phyloP scores from a whole-genome alignment of 768 basidiomycete species.

The Auricularia auricula-judae region DNA sequence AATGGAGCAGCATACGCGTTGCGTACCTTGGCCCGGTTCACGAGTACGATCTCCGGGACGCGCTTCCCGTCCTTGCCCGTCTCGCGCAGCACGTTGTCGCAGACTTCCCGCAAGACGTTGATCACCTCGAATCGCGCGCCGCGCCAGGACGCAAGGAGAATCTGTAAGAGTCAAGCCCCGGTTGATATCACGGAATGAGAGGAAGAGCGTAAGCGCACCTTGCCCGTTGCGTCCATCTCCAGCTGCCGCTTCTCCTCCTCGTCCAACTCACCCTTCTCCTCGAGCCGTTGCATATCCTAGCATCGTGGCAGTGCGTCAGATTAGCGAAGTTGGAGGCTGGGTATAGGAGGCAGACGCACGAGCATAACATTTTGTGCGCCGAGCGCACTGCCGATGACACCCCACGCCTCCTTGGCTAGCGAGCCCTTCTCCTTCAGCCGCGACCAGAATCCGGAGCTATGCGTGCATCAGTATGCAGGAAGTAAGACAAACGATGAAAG shows the following conservation, averaged over 20 bases:
- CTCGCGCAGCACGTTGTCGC: slow-evolving; percentile 80
- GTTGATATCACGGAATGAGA: neutral
- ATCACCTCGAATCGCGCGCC: slow-evolving; percentile 93
- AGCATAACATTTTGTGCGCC: slow-evolving; percentile 7
- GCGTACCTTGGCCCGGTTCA: slow-evolving; percentile 75
- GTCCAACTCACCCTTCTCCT: slow-evolving; percentile 76
- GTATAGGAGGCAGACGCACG: too few species aligned
- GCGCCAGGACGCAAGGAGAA: slow-evolving; percentile 95
- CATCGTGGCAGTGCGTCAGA: slow-evolving; percentile 16
- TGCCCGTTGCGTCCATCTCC: slow-evolving; percentile 90
- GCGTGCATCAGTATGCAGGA: slow-evolving; percentile 5
- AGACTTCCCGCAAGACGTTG: slow-evolving; percentile 73
- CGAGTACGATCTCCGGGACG: slow-evolving; percentile 54
- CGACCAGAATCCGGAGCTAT: slow-evolving; percentile 82
- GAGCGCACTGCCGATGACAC: slow-evolving; percentile 81
- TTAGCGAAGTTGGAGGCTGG: neutral
- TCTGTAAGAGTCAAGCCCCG: slow-evolving; percentile 28
- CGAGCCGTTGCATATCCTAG: slow-evolving; percentile 78
- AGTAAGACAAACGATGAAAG: neutral
- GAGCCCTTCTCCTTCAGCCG: slow-evolving; percentile 89
- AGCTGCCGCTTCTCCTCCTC: slow-evolving; percentile 80
- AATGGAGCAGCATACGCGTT: slow-evolving; percentile 1
- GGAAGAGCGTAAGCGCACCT: slow-evolving; percentile 31
- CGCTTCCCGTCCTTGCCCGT: slow-evolving; percentile 24
- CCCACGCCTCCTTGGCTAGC: slow-evolving; percentile 93